These are phyloP conservation scores for Cetraspora pellucida DNA, from an alignment of 192 early-diverging fungal genomes.

Conservation along the genomic window DNA sequence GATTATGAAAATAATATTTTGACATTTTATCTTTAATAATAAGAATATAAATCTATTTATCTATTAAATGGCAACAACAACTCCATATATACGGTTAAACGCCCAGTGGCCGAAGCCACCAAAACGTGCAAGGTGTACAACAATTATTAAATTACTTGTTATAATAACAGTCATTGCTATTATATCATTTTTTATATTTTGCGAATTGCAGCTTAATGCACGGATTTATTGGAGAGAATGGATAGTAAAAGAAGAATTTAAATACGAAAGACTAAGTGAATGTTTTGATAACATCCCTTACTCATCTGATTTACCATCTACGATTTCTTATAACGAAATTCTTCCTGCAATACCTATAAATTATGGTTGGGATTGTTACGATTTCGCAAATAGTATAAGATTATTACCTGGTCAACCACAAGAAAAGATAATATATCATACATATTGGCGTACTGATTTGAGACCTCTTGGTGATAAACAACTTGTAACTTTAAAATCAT, in stretches of 20 bases:
- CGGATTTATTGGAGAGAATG: conserved; percentile 45
- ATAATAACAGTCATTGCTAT: conserved; percentile 22
- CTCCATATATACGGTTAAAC: conserved; percentile 7
- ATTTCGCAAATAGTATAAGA: conserved; percentile 42
- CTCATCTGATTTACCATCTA: neutral
- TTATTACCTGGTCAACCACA: conserved; percentile 26
- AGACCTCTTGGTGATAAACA: conserved; percentile 45
- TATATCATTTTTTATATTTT: conserved; percentile 37
- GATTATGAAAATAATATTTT: too few relatives aligned
- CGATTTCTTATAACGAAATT: conserved; percentile 38
- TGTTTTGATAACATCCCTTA: conserved; percentile 42
- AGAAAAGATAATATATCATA: conserved; percentile 41
- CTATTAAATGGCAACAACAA: too few relatives aligned
- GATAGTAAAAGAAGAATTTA: conserved; percentile 42
- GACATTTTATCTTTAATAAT: too few relatives aligned
- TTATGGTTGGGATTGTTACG: conserved; percentile 50
- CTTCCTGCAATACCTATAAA: conserved; percentile 38
- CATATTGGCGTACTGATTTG: conserved; percentile 50
- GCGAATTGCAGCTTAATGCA: conserved; percentile 42
- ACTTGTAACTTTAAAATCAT: conserved; percentile 43
- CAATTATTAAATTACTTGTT: conserved; percentile 30
- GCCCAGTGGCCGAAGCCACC: conserved; percentile 17
- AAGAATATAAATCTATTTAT: too few relatives aligned
- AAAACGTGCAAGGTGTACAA: conserved; percentile 25
- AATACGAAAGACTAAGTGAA: conserved; percentile 37